Evolutionary conservation across 257 asterid species (phyloP).

Genomic region (Rauvolfia tetraphylla): DNA sequence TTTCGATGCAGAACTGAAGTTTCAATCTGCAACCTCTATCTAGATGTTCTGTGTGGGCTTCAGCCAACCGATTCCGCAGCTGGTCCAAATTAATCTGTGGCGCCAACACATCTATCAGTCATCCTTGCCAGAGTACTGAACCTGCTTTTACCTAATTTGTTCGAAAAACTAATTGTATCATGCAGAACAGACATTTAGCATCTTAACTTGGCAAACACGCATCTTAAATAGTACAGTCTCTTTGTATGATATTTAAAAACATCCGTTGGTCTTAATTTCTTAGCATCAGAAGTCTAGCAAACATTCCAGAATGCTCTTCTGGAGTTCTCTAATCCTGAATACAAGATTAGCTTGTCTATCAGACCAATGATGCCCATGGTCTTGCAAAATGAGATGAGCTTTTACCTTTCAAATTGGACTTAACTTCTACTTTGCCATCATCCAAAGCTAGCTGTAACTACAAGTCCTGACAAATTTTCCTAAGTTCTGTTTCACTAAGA

Average conservation of each 20-base stretch:
- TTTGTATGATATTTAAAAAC: no score
- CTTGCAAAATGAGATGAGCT: no score
- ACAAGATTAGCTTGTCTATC: no score
- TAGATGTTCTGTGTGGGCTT: slow-evolving; percentile 78
- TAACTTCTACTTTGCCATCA: neutral
- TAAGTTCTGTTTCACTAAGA: neutral
- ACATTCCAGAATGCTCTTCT: no score
- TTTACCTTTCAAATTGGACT: no score
- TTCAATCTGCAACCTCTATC: slow-evolving; percentile 74
- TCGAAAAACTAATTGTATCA: neutral
- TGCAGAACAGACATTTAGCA: slow-evolving; percentile 4
- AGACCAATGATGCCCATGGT: no score
- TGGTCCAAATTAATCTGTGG: slow-evolving; percentile 58
- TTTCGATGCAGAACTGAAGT: slow-evolving; percentile 67
- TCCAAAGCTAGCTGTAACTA: neutral
- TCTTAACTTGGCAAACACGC: neutral
- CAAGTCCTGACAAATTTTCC: neutral
- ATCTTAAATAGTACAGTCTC: no score
- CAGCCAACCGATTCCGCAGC: slow-evolving; percentile 59
- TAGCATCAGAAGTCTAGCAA: no score
- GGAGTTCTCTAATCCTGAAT: no score
- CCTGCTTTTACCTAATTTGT: no score
- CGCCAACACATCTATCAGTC: neutral
- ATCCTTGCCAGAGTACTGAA: neutral
- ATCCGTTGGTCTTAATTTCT: no score